Conservation (phyloP, 352 stramenopile genomes). For the Phytophthora pseudosyringae region DNA sequence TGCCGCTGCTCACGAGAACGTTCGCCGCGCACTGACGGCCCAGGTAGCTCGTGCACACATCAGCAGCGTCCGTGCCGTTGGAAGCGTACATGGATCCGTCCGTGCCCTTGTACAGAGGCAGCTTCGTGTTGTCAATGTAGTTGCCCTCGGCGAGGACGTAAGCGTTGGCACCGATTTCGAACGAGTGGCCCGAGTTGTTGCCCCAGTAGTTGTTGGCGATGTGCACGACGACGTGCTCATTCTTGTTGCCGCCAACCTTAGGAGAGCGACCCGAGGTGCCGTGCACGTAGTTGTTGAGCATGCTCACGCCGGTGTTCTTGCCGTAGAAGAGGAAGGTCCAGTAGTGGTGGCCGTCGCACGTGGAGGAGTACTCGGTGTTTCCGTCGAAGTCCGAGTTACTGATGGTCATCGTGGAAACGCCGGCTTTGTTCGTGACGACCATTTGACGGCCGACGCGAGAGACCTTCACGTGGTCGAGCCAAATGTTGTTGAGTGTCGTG, state of each 20-base stretch:
- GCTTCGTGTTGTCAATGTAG: slow-evolving; percentile 42
- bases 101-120: slow-evolving; percentile 21
- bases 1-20: slow-evolving; percentile 35
- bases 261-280: slow-evolving; percentile 44
- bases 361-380: slow-evolving; percentile 43
- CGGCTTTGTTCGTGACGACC: slow-evolving; percentile 42
- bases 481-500: slow-evolving; percentile 41
- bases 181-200: slow-evolving; percentile 48
- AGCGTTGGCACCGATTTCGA: slow-evolving; percentile 36
- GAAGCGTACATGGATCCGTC: slow-evolving; percentile 19
- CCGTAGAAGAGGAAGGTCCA: slow-evolving; percentile 49
- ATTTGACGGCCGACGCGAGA: slow-evolving; percentile 49
- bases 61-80: slow-evolving; percentile 1
- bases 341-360: slow-evolving; percentile 63
- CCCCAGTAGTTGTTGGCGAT: slow-evolving; percentile 52
- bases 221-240: slow-evolving; percentile 33
- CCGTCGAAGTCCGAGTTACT: slow-evolving; percentile 66
- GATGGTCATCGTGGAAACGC: slow-evolving; percentile 48
- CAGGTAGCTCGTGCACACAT: slow-evolving; percentile 22
- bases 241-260: slow-evolving; percentile 31
- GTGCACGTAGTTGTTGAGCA: slow-evolving; percentile 56
- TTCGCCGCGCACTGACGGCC: slow-evolving; percentile 35
- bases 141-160: slow-evolving; percentile 51
- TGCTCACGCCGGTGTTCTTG: slow-evolving; percentile 31
- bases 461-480: slow-evolving; percentile 62